Evolutionary conservation across 139 green algal species (phyloP), one percentile per base, ranked within the genome.

Genomic region (Asterochloris sp.): DNA sequence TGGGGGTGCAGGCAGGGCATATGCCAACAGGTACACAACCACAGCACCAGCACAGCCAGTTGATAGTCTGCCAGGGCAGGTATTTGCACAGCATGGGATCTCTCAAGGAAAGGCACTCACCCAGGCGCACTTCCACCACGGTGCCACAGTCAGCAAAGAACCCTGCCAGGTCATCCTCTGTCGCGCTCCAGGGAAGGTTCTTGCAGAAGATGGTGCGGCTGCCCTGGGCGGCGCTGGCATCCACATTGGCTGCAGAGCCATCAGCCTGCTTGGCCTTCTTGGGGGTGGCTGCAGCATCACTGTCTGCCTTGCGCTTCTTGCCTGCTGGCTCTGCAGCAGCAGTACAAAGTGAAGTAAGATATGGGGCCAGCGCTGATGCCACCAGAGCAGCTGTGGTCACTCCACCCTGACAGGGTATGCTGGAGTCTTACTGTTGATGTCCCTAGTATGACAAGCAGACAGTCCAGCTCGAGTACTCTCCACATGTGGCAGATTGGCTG

Each of bases 201-300:
- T 91, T 90, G 19, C 94, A 86, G 83, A 96, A 96, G 38, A 96
- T 83, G 28, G 89, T 94, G 61, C 26, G 73, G 83, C 73, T 86
- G 66, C 86, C 89, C 38, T 86, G 75, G 29, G 29, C 81, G 19
- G 81, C 85, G 16, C 79, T 82, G 21, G 74, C 85, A 54, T 87
- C 88, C 13, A 85, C 83, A 0, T 73, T 76, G 16, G 27, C 60
- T 60, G 74, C 78, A 74, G 19, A 64, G 12, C 60, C 78, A 54
- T 78, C 82, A 29, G 82, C 71, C 24, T 62, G 83, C 81, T 90
- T 91, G 38, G 84, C 80, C 83, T 93, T 91, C 85, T 93, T 91
- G n/a, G 74, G 28, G 24, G 80, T 27, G 19, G 84, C 61, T 62
- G 73, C 77, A 73, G 63, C 77, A 74, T 67, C 62, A 66, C 8